Evolutionary conservation across 2,329 filamentous ascomycete species (phyloP).

Genomic region (Aspergillus thermomutatus): DNA sequence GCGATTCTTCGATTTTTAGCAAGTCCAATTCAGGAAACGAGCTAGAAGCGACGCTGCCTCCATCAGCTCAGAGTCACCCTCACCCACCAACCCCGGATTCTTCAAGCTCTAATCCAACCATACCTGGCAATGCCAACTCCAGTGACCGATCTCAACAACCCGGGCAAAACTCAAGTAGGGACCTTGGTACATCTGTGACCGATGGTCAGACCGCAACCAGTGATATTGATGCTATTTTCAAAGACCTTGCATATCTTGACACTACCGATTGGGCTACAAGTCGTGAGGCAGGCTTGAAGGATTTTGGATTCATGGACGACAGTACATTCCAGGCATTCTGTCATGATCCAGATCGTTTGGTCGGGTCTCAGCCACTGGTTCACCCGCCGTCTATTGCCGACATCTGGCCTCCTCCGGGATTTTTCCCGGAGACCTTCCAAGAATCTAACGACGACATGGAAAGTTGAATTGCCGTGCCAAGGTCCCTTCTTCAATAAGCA

Average conservation of each 20-base stretch:
- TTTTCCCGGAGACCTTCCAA: conserved; percentile 40
- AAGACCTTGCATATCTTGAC: conserved; percentile 45
- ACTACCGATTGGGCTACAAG: conserved; percentile 43
- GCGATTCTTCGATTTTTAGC: conserved; percentile 13
- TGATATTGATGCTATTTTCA: conserved; percentile 44
- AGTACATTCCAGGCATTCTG: conserved; percentile 45
- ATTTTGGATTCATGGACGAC: conserved; percentile 45
- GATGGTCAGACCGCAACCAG: conserved; percentile 6
- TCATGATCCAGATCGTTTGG: conserved; percentile 43
- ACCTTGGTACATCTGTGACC: conserved; percentile 2
- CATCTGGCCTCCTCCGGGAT: conserved; percentile 43
- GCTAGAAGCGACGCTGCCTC: conserved; percentile 17
- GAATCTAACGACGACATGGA: conserved; percentile 23
- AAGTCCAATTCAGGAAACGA: conserved; percentile 19
- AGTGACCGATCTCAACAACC: conserved; percentile 15
- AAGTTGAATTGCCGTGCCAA: conserved; percentile 19
- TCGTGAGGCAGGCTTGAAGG: conserved; percentile 40
- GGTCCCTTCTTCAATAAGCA: not conserved
- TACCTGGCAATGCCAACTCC: conserved; percentile 8
- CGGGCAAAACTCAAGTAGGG: conserved; percentile 6
- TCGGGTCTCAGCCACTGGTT: conserved; percentile 32
- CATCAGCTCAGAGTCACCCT: conserved; percentile 11
- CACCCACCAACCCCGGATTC: conserved; percentile 35
- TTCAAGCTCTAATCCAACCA: conserved; percentile 24
- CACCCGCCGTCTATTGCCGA: conserved; percentile 40